Conservation (phyloP, 495 filamentous ascomycete species). For the Aspergillus cavernicola region DNA sequence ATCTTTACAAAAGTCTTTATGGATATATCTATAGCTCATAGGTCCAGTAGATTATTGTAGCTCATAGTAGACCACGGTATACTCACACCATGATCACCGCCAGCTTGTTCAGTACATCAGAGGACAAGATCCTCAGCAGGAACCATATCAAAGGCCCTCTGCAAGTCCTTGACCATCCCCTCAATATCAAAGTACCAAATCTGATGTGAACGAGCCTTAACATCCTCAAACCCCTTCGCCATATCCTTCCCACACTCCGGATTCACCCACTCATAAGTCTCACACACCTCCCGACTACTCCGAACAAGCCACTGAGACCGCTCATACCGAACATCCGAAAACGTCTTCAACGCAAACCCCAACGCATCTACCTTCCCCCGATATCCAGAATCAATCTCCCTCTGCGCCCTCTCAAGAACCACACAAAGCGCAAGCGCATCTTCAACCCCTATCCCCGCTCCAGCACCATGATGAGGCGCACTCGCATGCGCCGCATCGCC, state of each 20-base stretch:
- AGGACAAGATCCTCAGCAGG: too few species aligned
- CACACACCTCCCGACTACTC: slow-evolving; percentile 27
- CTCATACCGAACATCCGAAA: slow-evolving; percentile 17
- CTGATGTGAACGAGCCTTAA: slow-evolving; percentile 22
- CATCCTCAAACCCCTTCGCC: slow-evolving; percentile 22
- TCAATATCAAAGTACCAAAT: slow-evolving; percentile 35
- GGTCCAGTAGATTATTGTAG: too few species aligned
- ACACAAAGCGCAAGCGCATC: slow-evolving; percentile 43
- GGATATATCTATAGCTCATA: too few species aligned
- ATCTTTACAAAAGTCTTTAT: too few species aligned
- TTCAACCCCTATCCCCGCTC: slow-evolving; percentile 53
- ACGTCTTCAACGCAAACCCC: slow-evolving; percentile 17
- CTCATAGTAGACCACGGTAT: too few species aligned
- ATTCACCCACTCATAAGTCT: slow-evolving; percentile 26
- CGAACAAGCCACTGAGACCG: slow-evolving; percentile 29
- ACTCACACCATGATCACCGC: too few species aligned
- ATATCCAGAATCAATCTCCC: not conserved
- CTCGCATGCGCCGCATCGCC: slow-evolving; percentile 48
- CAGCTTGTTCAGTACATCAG: too few species aligned
- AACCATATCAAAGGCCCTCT: slow-evolving; percentile 1
- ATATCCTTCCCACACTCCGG: slow-evolving; percentile 15
- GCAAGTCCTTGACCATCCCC: slow-evolving; percentile 24
- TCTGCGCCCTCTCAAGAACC: slow-evolving; percentile 22
- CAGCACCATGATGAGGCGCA: slow-evolving; percentile 49
- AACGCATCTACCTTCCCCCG: slow-evolving; percentile 7